Evolutionary conservation across 352 stramenopile species (phyloP).

Genomic region (Phytophthora multivora): DNA sequence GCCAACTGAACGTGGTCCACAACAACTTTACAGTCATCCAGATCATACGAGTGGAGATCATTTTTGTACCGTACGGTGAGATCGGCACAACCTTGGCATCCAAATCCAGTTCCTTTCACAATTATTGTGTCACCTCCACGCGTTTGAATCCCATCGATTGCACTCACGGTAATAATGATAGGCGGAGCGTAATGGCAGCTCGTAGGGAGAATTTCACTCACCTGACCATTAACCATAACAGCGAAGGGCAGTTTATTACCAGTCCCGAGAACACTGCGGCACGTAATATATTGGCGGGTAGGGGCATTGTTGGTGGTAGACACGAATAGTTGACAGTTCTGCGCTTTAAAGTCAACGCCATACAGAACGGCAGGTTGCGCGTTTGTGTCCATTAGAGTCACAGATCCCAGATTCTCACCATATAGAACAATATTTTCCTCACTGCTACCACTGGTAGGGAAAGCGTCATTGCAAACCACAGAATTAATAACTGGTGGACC

Average conservation of each 20-base stretch:
- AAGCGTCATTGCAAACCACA: slow-evolving; percentile 36
- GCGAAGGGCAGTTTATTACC: slow-evolving; percentile 43
- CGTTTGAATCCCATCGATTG: slow-evolving; percentile 30
- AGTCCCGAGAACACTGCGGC: slow-evolving; percentile 40
- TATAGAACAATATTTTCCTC: slow-evolving; percentile 43
- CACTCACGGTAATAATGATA: slow-evolving; percentile 22
- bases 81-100: slow-evolving; percentile 35
- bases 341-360: slow-evolving; percentile 37
- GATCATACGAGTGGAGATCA: slow-evolving; percentile 37
- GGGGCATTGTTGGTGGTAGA: not conserved
- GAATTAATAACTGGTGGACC: slow-evolving; percentile 26
- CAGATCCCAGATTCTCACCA: slow-evolving; percentile 48
- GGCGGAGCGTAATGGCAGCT: slow-evolving; percentile 46
- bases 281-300: slow-evolving; percentile 39
- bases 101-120: slow-evolving; percentile 55
- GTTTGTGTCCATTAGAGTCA: slow-evolving; percentile 11
- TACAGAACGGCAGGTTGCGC: slow-evolving; percentile 37
- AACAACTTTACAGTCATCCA: slow-evolving; percentile 47
- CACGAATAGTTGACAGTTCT: slow-evolving; percentile 29
- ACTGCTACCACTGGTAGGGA: slow-evolving; percentile 45
- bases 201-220: slow-evolving; percentile 26
- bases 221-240: slow-evolving; percentile 41
- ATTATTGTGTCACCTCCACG: slow-evolving; percentile 35
- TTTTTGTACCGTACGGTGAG: slow-evolving; percentile 49
- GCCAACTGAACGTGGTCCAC: slow-evolving; percentile 46